phyloP scores from a whole-genome alignment of 352 stramenopile species.

The Phytophthora fragariaefolia region DNA sequence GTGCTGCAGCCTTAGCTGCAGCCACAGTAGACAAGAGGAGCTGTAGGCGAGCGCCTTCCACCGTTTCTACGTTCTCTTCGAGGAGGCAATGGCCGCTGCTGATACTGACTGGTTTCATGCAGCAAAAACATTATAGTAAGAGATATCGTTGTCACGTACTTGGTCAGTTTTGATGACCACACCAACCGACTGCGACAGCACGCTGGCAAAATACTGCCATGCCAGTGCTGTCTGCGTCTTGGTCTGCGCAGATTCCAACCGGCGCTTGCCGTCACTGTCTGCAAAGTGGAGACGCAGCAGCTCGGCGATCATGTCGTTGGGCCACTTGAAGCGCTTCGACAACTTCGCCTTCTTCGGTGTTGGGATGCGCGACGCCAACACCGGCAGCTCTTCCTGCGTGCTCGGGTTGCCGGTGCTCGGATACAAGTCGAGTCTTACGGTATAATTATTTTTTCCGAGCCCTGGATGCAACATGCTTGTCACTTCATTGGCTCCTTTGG shows the following conservation, averaged over 20 bases:
- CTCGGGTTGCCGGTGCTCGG: too few species aligned
- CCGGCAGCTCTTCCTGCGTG: neutral
- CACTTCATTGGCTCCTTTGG: too few species aligned
- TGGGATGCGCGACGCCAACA: too few species aligned
- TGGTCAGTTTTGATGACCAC: constrained; percentile 10
- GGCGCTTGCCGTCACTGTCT: constrained; percentile 11
- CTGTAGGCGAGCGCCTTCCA: constrained; percentile 1
- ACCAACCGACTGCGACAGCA: constrained; percentile 9
- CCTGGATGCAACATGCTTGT: too few species aligned
- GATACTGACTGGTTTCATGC: constrained; percentile 7
- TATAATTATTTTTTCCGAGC: too few species aligned
- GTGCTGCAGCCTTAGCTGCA: neutral
- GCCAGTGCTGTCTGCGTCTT: constrained; percentile 14
- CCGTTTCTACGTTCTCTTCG: constrained; percentile 8
- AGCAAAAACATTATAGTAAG: too few species aligned
- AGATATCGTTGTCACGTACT: neutral
- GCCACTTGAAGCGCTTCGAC: constrained; percentile 11
- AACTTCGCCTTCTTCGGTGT: neutral
- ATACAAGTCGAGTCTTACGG: too few species aligned
- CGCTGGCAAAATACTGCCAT: constrained; percentile 13
- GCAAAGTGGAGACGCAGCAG: constrained; percentile 12
- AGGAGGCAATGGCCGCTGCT: neutral
- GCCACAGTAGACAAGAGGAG: constrained; percentile 7
- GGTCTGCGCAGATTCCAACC: constrained; percentile 5
- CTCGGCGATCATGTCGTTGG: constrained; percentile 9